Evolutionary conservation across 2,329 filamentous ascomycete species (phyloP).

Genomic region (Claviceps humidiphila): DNA sequence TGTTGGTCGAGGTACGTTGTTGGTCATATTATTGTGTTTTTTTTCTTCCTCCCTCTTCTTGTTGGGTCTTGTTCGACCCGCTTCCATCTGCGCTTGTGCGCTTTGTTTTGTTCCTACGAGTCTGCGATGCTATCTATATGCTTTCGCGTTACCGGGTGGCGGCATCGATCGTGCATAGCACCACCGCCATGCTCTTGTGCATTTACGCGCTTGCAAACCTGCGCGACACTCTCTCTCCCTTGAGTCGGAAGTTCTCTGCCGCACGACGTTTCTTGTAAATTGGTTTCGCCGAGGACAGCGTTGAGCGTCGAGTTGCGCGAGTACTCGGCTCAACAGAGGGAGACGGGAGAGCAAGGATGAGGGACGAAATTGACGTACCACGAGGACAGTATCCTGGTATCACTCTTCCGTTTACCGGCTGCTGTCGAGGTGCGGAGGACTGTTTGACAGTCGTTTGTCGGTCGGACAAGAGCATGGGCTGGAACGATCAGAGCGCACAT

Average conservation of each 20-base stretch:
- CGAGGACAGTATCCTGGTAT: neutral
- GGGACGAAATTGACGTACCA: neutral
- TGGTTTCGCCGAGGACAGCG: conserved; percentile 1
- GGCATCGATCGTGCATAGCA: conserved; percentile 4
- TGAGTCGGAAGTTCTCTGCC: neutral
- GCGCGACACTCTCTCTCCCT: neutral
- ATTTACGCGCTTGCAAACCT: conserved; percentile 1
- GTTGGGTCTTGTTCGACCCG: neutral
- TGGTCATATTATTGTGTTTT: neutral
- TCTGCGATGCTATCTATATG: neutral
- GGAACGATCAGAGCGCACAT: neutral
- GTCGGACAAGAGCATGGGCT: neutral
- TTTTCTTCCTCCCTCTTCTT: neutral
- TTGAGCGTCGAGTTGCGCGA: neutral
- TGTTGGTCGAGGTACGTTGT: conserved; percentile 25
- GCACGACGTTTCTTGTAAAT: neutral
- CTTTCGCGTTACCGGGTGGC: neutral
- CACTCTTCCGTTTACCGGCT: neutral
- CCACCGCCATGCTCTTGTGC: neutral
- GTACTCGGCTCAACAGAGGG: neutral
- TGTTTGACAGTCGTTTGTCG: conserved; percentile 1
- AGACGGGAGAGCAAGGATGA: neutral
- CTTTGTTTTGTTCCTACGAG: neutral
- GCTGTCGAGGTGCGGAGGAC: conserved; percentile 1
- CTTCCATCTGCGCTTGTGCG: neutral